Conservation (phyloP, 2,329 filamentous ascomycete genomes). For the Botrytis squamosa region DNA sequence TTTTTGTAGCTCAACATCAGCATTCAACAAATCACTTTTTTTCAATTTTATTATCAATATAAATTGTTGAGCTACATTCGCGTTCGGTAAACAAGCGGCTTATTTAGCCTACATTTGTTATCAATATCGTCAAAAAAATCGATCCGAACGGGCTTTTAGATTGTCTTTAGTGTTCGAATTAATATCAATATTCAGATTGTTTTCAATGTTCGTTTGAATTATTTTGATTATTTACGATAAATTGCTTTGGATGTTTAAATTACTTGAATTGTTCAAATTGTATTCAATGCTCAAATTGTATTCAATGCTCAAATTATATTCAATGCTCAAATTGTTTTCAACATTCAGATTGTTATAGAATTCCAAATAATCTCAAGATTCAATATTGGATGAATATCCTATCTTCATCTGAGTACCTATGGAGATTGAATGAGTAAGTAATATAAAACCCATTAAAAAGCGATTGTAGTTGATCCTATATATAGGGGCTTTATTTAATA, state of each 20-base stretch:
- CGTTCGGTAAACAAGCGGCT: no score
- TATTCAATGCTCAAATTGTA: not conserved
- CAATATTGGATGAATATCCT: not conserved
- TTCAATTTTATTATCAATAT: no score
- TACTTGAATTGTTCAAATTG: not conserved
- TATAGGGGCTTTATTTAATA: no score
- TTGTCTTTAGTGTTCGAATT: not conserved
- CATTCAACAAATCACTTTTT: no score
- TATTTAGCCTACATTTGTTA: no score
- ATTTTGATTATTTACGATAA: not conserved
- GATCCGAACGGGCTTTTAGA: no score
- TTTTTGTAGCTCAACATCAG: no score
- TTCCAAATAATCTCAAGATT: not conserved
- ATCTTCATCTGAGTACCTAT: not conserved
- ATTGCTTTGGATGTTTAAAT: not conserved
- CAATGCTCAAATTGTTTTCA: not conserved
- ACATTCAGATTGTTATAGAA: not conserved
- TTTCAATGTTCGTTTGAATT: not conserved
- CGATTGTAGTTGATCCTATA: no score
- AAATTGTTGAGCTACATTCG: no score
- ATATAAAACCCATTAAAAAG: no score
- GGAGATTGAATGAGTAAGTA: no score
- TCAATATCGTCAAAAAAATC: no score
- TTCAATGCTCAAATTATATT: not conserved
- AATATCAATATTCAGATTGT: not conserved